Conservation (phyloP, 805 yeast species). For the Zygoascus bituminiphila region DNA sequence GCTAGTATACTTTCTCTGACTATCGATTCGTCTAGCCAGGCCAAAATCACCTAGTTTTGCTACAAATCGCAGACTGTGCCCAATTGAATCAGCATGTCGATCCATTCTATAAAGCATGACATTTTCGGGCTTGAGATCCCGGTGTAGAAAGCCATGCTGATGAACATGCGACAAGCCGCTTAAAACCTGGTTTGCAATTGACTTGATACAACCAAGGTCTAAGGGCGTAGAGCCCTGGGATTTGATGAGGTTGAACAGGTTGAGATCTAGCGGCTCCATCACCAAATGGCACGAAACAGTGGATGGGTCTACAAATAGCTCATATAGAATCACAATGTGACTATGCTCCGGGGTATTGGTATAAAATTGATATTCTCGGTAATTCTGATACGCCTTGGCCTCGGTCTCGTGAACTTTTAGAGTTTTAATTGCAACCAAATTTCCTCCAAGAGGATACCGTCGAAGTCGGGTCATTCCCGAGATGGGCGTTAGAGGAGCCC, state of each 20-base stretch:
- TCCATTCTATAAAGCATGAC: slow-evolving; percentile 52
- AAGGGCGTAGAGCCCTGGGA: slow-evolving; percentile 45
- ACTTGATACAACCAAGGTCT: slow-evolving; percentile 42
- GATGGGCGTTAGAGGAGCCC: slow-evolving; percentile 4
- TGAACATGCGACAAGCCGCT: slow-evolving; percentile 82
- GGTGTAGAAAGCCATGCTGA: slow-evolving; percentile 56
- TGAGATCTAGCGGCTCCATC: slow-evolving; percentile 85
- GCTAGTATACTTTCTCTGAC: slow-evolving; percentile 55
- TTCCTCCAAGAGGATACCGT: not conserved
- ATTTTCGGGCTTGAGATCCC: slow-evolving; percentile 94
- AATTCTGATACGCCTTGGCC: slow-evolving; percentile 45
- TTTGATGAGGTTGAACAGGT: slow-evolving; percentile 67
- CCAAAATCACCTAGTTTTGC: slow-evolving; percentile 95
- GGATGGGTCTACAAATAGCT: slow-evolving; percentile 63
- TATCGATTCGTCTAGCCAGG: slow-evolving; percentile 65
- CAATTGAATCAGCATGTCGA: slow-evolving; percentile 35
- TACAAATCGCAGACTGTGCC: slow-evolving; percentile 38
- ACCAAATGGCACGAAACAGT: slow-evolving; percentile 62
- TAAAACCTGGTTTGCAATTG: slow-evolving; percentile 55
- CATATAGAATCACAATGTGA: slow-evolving; percentile 65
- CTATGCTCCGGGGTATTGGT: slow-evolving; percentile 58
- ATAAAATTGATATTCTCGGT: slow-evolving; percentile 30
- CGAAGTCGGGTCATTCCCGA: not conserved
- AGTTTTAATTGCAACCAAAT: slow-evolving; percentile 68
- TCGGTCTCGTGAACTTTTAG: slow-evolving; percentile 50